Percentiles rank a stretch among this genome's conserved stretches.
Evolutionary conservation across 192 early-diverging fungal genomes (phyloP).

Genomic region (Coemansia sp.): DNA sequence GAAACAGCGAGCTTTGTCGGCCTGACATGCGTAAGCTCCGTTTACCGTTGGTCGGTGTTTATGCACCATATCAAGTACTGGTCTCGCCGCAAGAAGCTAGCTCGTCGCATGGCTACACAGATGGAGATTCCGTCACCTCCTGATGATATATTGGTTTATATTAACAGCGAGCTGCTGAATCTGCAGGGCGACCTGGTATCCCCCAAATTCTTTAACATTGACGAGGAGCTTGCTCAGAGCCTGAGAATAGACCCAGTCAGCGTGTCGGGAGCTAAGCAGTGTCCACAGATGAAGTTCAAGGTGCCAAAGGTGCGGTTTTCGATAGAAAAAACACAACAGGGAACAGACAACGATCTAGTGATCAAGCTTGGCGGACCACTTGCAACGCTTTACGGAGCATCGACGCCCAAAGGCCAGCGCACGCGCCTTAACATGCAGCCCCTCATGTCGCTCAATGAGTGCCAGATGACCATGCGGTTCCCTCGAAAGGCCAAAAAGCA

Average conservation of each 20-base stretch:
- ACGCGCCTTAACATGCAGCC: slow-evolving; percentile 25
- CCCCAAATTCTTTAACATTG: slow-evolving; percentile 41
- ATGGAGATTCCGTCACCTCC: slow-evolving; percentile 18
- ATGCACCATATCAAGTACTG: slow-evolving; percentile 54
- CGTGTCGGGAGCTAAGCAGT: background rate
- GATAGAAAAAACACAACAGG: slow-evolving; percentile 22
- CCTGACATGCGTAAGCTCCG: slow-evolving; percentile 31
- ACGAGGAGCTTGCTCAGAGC: slow-evolving; percentile 15
- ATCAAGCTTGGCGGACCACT: slow-evolving; percentile 33
- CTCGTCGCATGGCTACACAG: slow-evolving; percentile 41
- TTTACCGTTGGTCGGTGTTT: slow-evolving; percentile 52
- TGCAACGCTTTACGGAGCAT: slow-evolving; percentile 43
- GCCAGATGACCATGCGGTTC: slow-evolving; percentile 23
- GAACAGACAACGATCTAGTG: slow-evolving; percentile 25
- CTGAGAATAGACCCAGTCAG: slow-evolving; percentile 6
- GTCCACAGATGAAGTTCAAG: slow-evolving; percentile 41
- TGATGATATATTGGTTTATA: slow-evolving; percentile 37
- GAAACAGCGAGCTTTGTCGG: slow-evolving; percentile 26
- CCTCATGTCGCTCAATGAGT: slow-evolving; percentile 39
- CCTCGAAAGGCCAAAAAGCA: slow-evolving; percentile 37
- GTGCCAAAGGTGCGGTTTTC: slow-evolving; percentile 32
- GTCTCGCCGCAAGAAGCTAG: slow-evolving; percentile 43
- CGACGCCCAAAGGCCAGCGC: slow-evolving; percentile 32
- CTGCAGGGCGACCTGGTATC: slow-evolving; percentile 40
- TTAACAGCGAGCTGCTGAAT: slow-evolving; percentile 41